Percentiles rank a stretch among this genome's conserved stretches.
Conservation (phyloP, 2,329 filamentous ascomycete species). For the Xylaria hypoxylon region DNA sequence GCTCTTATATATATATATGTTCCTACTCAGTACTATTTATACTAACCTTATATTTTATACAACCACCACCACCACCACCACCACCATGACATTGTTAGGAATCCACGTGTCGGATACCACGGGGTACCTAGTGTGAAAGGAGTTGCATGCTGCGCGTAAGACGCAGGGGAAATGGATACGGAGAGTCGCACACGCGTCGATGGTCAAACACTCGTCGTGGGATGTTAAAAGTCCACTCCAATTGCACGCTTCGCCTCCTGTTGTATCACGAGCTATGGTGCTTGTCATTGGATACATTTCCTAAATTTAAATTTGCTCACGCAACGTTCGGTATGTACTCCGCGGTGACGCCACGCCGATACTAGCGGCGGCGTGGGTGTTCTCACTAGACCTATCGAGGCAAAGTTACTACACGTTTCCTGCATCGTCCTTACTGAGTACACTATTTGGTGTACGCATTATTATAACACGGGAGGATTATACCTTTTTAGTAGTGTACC, state of each 20-base stretch:
- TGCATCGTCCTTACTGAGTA: constrained; percentile 11
- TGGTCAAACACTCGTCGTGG: constrained; percentile 2
- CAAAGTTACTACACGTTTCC: constrained; percentile 16
- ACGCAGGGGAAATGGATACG: constrained; percentile 22
- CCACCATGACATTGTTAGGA: not conserved
- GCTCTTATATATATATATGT: constrained; percentile 19
- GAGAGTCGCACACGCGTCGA: constrained; percentile 10
- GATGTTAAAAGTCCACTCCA: constrained; percentile 3
- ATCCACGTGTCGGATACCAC: not conserved
- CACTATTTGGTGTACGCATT: too few species aligned
- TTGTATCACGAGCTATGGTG: not conserved
- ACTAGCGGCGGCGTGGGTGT: not conserved
- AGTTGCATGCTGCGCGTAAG: constrained; percentile 9
- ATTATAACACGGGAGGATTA: constrained; percentile 4
- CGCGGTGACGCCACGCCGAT: not conserved
- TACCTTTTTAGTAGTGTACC: constrained; percentile 7
- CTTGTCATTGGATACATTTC: constrained; percentile 6
- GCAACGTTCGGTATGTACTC: not conserved
- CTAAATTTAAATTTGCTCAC: constrained; percentile 1
- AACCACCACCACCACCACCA: not conserved
- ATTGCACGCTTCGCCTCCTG: not conserved
- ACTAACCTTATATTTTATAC: not conserved
- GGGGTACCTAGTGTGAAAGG: not conserved
- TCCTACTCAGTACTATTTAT: not conserved
- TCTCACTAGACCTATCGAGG: constrained; percentile 29